phyloP scores from a whole-genome alignment of 148 eudicot species.

The Fallopia convolvulus region DNA sequence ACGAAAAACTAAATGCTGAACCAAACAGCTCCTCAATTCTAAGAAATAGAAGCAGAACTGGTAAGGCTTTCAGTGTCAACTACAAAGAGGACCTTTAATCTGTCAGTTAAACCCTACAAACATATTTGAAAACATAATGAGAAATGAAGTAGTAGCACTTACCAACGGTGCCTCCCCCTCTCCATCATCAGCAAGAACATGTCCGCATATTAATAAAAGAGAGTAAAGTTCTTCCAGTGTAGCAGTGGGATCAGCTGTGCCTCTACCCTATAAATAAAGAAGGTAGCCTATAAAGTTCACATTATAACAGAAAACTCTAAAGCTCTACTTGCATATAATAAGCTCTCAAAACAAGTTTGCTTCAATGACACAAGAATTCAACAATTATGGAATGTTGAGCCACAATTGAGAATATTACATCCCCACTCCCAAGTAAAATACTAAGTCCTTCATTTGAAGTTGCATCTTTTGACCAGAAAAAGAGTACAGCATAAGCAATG shows the following conservation, averaged over 20 bases:
- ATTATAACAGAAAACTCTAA: conserved; percentile 6
- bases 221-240: conserved; percentile 91
- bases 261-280: conserved; percentile 49
- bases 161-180: conserved; percentile 95
- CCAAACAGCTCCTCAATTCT: not conserved
- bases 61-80: not conserved
- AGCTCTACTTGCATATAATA: not conserved
- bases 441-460: not conserved
- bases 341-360: not conserved
- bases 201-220: conserved; percentile 78
- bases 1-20: not conserved
- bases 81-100: not conserved
- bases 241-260: conserved; percentile 67
- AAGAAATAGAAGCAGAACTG: not conserved
- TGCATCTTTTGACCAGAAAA: not conserved
- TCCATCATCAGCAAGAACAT: conserved; percentile 93
- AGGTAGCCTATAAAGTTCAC: not conserved
- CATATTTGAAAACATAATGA: not conserved
- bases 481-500: not conserved
- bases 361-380: not conserved
- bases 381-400: not conserved
- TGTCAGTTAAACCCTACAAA: not conserved
- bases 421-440: not conserved
- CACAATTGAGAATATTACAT: not conserved
- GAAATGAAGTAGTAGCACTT: conserved; percentile 7